Evolutionary conservation across 2,329 filamentous ascomycete genomes (phyloP).

Genomic region (Phialophora macrospora): DNA sequence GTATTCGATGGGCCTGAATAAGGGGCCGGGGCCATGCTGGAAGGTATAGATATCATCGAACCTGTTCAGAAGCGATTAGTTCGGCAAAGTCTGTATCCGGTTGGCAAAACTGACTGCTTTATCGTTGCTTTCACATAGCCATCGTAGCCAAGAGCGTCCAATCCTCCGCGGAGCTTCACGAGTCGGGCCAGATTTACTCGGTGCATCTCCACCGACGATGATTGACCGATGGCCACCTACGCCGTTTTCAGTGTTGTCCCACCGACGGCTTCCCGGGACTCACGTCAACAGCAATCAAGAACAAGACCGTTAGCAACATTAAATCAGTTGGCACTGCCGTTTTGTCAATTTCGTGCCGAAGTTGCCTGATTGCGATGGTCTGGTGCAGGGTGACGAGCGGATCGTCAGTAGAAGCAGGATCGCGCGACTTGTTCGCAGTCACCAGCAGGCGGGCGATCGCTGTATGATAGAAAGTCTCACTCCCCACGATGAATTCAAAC

Average conservation of each 20-base stretch:
- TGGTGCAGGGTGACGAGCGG: constrained; percentile 2
- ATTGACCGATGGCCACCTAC: constrained; percentile 10
- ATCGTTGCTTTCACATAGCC: constrained; percentile 8
- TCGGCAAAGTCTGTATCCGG: not conserved
- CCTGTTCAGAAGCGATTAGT: constrained; percentile 5
- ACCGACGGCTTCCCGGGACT: not conserved
- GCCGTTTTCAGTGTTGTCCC: not conserved
- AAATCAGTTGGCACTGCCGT: constrained; percentile 4
- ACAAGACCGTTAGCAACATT: constrained; percentile 8
- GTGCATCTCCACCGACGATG: constrained; percentile 7
- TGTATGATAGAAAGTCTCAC: constrained; percentile 13
- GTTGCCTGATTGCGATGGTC: constrained; percentile 7
- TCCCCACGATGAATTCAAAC: constrained; percentile 9
- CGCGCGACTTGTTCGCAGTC: constrained; percentile 1
- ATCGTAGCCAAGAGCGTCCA: constrained; percentile 1
- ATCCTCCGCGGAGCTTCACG: constrained; percentile 5
- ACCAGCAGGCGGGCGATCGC: constrained; percentile 2
- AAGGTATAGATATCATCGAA: constrained; percentile 10
- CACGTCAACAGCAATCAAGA: constrained; percentile 14
- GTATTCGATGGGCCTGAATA: not conserved
- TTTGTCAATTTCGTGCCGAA: constrained; percentile 8
- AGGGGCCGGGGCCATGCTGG: not conserved
- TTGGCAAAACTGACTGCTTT: constrained; percentile 7
- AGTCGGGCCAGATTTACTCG: constrained; percentile 4
- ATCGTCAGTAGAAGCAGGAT: not conserved